These are phyloP conservation scores for Globisporangium mamillatum DNA, from an alignment of 352 stramenopile species.

Conservation along the genomic window DNA sequence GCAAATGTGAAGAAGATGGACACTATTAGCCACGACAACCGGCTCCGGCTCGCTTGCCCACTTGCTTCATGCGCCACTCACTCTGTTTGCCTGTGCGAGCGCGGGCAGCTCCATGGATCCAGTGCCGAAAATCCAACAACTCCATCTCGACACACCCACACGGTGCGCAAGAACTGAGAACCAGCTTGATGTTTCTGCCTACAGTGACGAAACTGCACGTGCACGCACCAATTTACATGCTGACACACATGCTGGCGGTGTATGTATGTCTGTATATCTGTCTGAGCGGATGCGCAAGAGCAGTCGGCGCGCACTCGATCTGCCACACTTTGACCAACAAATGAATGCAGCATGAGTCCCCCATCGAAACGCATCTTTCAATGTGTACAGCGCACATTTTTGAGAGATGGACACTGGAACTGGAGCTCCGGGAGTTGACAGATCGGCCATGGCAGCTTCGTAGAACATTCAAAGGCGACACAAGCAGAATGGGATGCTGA, in stretches of 20 bases:
- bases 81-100: not conserved
- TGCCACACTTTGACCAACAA: not conserved
- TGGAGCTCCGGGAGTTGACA: not conserved
- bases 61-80: not conserved
- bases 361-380: constrained; percentile 12
- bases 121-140: not conserved
- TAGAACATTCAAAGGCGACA: constrained; percentile 1
- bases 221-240: not conserved
- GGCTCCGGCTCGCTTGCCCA: not conserved
- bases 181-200: not conserved
- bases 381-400: not conserved
- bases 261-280: not conserved
- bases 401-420: not conserved
- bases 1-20: not conserved
- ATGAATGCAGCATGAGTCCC: not conserved
- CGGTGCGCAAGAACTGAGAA: not conserved
- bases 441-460: constrained; percentile 14
- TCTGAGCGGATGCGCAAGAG: not conserved
- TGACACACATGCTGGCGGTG: not conserved
- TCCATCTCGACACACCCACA: not conserved
- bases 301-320: not conserved
- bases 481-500: not conserved
- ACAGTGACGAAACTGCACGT: not conserved
- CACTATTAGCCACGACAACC: not conserved
- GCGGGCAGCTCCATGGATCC: not conserved